These are phyloP conservation scores for Candida sp. DNA, from an alignment of 1,139 yeast species.

Conservation along the genomic window DNA sequence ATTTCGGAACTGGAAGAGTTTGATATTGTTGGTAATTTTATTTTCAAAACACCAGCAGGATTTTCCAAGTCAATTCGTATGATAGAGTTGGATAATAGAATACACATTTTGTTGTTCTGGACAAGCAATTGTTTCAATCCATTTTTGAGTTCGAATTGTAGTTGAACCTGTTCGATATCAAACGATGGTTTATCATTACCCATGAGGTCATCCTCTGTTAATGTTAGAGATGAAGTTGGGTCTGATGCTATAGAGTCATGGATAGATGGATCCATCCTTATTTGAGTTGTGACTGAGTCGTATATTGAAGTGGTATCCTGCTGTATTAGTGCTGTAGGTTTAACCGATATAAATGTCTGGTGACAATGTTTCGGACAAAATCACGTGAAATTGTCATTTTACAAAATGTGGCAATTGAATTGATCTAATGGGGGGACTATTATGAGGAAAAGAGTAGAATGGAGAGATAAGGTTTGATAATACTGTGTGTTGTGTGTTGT, in stretches of 20 bases:
- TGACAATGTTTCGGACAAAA: not conserved
- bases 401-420: too few species aligned
- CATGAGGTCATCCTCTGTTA: constrained; percentile 9
- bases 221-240: constrained; percentile 10
- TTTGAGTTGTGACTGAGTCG: too few species aligned
- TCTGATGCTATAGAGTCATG: constrained; percentile 1
- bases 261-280: not conserved
- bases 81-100: constrained; percentile 19
- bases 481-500: too few species aligned
- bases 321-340: too few species aligned
- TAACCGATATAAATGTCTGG: too few species aligned
- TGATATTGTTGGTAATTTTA: constrained; percentile 19
- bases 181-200: constrained; percentile 20
- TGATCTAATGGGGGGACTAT: too few species aligned
- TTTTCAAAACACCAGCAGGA: constrained; percentile 33
- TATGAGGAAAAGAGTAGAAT: too few species aligned
- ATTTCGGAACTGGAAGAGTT: constrained; percentile 9
- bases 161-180: constrained; percentile 39
- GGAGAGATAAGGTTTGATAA: too few species aligned
- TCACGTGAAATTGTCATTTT: not conserved
- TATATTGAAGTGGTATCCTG: too few species aligned
- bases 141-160: constrained; percentile 34
- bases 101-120: constrained; percentile 32
- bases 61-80: constrained; percentile 33
- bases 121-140: constrained; percentile 24